Conservation (phyloP, 2,329 filamentous ascomycete species). For the Stenocarpella maydis region DNA sequence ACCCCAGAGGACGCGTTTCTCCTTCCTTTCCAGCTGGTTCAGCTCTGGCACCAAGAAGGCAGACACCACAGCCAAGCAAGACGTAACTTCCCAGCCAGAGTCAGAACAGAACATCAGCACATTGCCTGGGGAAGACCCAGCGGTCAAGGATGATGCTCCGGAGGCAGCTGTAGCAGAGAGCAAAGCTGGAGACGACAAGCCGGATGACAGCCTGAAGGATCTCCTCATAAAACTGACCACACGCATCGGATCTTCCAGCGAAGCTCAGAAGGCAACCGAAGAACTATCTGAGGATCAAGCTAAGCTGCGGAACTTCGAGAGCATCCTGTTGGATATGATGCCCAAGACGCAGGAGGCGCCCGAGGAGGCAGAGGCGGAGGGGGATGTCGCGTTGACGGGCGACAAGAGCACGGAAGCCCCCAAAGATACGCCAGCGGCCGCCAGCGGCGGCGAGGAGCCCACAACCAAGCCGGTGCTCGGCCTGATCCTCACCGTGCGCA, state of each 20-base stretch:
- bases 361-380: conserved; percentile 1
- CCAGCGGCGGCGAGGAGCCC: conserved; percentile 26
- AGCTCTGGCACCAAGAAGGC: neutral
- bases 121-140: neutral
- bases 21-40: conserved; percentile 31
- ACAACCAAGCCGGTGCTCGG: conserved; percentile 59
- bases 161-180: conserved; percentile 28
- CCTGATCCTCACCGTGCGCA: conserved; percentile 76
- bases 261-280: conserved; percentile 38
- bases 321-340: conserved; percentile 59
- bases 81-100: neutral
- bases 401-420: neutral
- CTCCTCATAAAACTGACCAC: conserved; percentile 61
- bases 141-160: neutral
- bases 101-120: neutral
- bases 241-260: conserved; percentile 49
- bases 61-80: conserved; percentile 5
- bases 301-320: conserved; percentile 59
- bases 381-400: neutral
- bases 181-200: conserved; percentile 28
- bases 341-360: conserved; percentile 45
- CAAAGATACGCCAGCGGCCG: neutral
- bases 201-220: conserved; percentile 49
- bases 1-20: conserved; percentile 20
- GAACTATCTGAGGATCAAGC: conserved; percentile 42